Conservation (phyloP, 2,329 filamentous ascomycete genomes). For the Coniochaeta prunicola region DNA sequence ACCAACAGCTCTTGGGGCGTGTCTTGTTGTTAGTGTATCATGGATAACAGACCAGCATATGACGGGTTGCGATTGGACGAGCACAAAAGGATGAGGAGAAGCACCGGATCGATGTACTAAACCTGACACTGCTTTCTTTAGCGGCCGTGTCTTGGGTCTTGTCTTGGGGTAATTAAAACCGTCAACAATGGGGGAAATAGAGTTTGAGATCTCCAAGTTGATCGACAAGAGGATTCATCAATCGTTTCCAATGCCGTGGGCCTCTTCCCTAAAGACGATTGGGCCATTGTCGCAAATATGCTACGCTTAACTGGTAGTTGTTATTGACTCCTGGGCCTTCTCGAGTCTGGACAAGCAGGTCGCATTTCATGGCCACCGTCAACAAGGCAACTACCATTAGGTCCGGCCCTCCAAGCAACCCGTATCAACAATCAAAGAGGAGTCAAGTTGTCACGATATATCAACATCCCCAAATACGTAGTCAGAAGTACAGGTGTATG, state of each 20-base stretch:
- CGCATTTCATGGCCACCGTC: not conserved
- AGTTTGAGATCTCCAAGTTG: not conserved
- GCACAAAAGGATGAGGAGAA: not conserved
- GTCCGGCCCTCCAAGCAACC: not conserved
- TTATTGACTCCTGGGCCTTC: not conserved
- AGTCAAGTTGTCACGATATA: not conserved
- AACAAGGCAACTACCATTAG: not conserved
- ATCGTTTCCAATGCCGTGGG: conserved; percentile 1
- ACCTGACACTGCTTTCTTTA: not conserved
- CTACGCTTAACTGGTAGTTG: not conserved
- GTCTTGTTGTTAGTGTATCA: not conserved
- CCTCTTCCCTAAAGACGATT: not conserved
- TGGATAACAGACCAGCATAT: not conserved
- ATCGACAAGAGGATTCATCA: not conserved
- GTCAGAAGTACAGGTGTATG: too few relatives aligned
- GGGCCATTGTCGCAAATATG: not conserved
- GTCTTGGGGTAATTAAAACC: not conserved
- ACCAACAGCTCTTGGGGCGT: not conserved
- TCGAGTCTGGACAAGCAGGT: not conserved
- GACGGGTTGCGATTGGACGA: not conserved
- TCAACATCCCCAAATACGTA: not conserved
- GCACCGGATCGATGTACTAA: not conserved
- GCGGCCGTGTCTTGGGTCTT: not conserved
- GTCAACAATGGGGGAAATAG: not conserved
- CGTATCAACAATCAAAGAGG: not conserved